A percentile compares a stretch with the other conserved stretches of the same genome.
Evolutionary conservation across 1,139 yeast genomes (phyloP).

Genomic region (Debaryomyces fabryi): DNA sequence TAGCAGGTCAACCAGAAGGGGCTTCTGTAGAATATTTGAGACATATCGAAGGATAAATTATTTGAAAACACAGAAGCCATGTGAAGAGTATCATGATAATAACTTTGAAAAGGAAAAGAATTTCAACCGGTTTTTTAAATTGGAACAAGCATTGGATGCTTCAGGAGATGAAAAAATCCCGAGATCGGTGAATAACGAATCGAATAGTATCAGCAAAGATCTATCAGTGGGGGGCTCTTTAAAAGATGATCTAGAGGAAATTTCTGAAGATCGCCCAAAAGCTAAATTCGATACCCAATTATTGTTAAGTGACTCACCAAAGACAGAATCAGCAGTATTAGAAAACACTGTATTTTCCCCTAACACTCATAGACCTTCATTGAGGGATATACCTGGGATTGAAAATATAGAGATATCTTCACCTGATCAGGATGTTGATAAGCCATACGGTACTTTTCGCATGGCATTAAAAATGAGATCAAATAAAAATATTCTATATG

Average conservation of each 20-base stretch:
- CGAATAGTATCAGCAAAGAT: background rate
- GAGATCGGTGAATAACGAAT: background rate
- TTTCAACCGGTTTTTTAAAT: background rate
- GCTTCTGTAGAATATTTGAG: background rate
- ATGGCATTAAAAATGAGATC: background rate
- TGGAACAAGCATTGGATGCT: background rate
- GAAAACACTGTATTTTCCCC: constrained; percentile 33
- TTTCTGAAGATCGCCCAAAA: background rate
- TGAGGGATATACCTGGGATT: constrained; percentile 28
- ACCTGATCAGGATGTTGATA: background rate
- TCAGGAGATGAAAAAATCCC: background rate
- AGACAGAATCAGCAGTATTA: constrained; percentile 18
- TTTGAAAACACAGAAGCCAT: background rate
- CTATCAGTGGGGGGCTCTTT: background rate
- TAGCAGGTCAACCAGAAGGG: background rate
- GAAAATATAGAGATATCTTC: constrained; percentile 15
- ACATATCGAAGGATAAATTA: background rate
- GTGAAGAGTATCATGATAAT: background rate
- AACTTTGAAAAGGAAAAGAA: background rate
- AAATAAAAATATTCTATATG: background rate
- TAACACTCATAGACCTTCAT: constrained; percentile 25
- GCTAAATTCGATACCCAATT: background rate
- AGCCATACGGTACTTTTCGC: background rate
- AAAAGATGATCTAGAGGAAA: background rate
- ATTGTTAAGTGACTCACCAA: background rate